Percentiles rank a stretch among this genome's conserved stretches.
phyloP scores from a whole-genome alignment of 176 grass and related monocot species.

The Chrysopogon serrulatus region DNA sequence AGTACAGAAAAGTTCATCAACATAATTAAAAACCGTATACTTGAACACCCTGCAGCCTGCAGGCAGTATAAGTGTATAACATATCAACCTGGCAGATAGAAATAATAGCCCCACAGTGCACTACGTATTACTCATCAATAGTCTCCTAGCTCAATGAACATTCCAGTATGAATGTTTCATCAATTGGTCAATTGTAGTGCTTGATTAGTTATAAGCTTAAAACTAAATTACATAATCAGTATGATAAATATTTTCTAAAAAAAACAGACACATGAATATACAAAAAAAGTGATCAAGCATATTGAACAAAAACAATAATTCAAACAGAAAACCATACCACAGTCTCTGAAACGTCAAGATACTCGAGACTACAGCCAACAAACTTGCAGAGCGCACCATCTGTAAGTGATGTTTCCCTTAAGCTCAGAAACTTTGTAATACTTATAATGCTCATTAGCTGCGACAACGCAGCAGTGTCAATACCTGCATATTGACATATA shows the following conservation, averaged over 20 bases:
- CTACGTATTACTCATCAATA: background rate
- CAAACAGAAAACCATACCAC: slow-evolving; percentile 37
- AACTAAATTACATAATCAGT: slow-evolving; percentile 6
- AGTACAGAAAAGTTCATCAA: background rate
- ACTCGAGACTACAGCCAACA: slow-evolving; percentile 49
- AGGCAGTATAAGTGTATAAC: background rate
- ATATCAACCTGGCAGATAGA: background rate
- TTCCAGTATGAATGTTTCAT: background rate
- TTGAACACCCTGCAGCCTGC: background rate
- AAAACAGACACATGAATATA: background rate
- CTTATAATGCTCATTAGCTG: slow-evolving; percentile 41
- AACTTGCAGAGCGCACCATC: slow-evolving; percentile 55
- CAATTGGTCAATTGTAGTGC: background rate
- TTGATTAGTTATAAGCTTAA: slow-evolving; percentile 16
- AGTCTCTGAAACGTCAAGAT: slow-evolving; percentile 82
- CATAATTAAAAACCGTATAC: background rate
- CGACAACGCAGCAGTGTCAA: slow-evolving; percentile 39
- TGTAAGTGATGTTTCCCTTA: slow-evolving; percentile 63
- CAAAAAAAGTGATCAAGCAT: background rate
- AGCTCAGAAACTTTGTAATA: slow-evolving; percentile 37
- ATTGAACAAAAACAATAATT: background rate
- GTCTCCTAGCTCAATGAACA: background rate
- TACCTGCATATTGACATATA: slow-evolving; percentile 23
- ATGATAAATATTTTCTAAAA: slow-evolving; percentile 5
- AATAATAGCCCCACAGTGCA: background rate